Evolutionary conservation across 1,284 basidiomycete species (phyloP), one percentile per base, ranked within the genome.

Genomic region (Phenoliferia sp.): DNA sequence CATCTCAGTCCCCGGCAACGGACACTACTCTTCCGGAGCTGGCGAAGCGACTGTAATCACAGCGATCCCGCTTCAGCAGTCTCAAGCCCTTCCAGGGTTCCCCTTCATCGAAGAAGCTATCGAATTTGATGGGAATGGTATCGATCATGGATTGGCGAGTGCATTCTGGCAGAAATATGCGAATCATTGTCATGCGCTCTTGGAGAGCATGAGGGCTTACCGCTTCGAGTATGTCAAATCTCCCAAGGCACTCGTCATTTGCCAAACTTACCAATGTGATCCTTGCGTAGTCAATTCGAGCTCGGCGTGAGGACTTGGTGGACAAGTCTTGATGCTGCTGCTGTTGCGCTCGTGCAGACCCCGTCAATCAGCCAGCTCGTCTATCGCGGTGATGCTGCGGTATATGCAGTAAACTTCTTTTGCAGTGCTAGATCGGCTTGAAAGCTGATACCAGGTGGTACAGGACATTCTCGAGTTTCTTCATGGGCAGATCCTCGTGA

Each of bases 281-380:
- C 29, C 5, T 4, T 60, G 12, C 29, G 58, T 36, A 54, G 33
- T 28, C 58, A 73, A 64, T 68, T 74, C 32, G 69, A 72, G 60
- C 62, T 65, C 19, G 50, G 60, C 32, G 32, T 74, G 26, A 34
- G 65, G 29, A 64, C 54, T 3, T 75, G 74, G 57, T 75, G 73
- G 73, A 33, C 61, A 7, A 61, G 54, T 17, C 65, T 71, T 9
- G 64, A 69, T 29, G n/a, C 59, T 2, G 10, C 19, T 34, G 58
- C 66, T 29, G 63, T 66, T 44, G 55, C 50, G 16, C 57, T 70
- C n/a, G 65, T 73, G 6, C 65, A 65, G 31, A 67, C 69, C 52
- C 64, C 71, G 26, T 26, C 62, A 7, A 55, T 75, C 33, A 59
- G 59, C 35, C 56, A 67, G n/a, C 57, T 70, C 9, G 60, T 75